A percentile compares a stretch with the other conserved stretches of the same genome.
phyloP scores from a whole-genome alignment of 192 early-diverging fungal species.

The Backusella liffmaniae region DNA sequence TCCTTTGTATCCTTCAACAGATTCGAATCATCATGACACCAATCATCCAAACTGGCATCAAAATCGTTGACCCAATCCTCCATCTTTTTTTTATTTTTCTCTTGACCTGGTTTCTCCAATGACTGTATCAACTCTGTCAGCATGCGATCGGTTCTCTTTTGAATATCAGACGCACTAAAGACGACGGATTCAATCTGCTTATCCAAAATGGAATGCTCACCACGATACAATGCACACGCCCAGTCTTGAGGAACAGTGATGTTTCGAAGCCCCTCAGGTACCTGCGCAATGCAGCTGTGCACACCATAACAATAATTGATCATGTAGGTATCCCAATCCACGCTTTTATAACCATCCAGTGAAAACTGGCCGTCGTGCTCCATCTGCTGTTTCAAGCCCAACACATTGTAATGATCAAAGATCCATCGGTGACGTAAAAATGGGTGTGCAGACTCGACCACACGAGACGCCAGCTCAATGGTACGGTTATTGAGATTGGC shows the following conservation, averaged over 20 bases:
- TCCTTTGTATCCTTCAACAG: conserved; percentile 18
- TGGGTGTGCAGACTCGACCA: conserved; percentile 31
- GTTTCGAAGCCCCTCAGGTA: conserved; percentile 12
- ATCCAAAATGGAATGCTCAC: conserved; percentile 23
- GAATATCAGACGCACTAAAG: conserved; percentile 32
- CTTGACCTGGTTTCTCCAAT: conserved; percentile 28
- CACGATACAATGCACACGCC: conserved; percentile 33
- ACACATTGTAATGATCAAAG: conserved; percentile 26
- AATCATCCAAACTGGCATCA: conserved; percentile 40
- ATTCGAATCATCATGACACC: conserved; percentile 41
- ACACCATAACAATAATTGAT: conserved; percentile 28
- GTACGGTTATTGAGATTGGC: conserved; percentile 14
- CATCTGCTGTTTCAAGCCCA: conserved; percentile 11
- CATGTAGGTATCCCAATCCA: conserved; percentile 34
- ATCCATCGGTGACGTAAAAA: conserved; percentile 32
- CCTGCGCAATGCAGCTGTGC: conserved; percentile 28
- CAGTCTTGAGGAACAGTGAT: conserved; percentile 23
- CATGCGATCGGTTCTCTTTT: conserved; percentile 36
- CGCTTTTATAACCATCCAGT: background rate
- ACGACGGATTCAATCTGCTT: conserved; percentile 35
- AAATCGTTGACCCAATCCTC: conserved; percentile 41
- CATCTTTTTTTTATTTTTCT: conserved; percentile 26
- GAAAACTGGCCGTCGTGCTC: conserved; percentile 12
- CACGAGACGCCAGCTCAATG: conserved; percentile 19
- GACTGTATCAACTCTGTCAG: conserved; percentile 22